A percentile compares a stretch with the other conserved stretches of the same genome.
Evolutionary conservation across 176 grass and related monocot species (phyloP).

Genomic region (Cenchrus purpureus): DNA sequence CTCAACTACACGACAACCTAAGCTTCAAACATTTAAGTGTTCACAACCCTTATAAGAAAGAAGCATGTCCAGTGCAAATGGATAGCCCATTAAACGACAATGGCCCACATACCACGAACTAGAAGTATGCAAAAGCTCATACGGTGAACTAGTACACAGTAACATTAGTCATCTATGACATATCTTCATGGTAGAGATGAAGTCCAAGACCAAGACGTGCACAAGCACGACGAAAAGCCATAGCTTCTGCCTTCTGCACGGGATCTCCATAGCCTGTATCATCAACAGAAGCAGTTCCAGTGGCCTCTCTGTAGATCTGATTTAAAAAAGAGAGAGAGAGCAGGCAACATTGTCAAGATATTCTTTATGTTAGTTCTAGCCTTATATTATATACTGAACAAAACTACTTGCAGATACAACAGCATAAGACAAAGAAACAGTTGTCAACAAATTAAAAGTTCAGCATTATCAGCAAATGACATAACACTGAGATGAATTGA

Average conservation of each 20-base stretch:
- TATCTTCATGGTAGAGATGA: conserved; percentile 97
- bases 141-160: conserved; percentile 24
- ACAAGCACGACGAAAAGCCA: conserved; percentile 98
- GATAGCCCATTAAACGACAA: conserved; percentile 23
- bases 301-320: conserved; percentile 91
- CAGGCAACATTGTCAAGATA: background rate
- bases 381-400: background rate
- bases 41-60: conserved; percentile 30
- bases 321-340: background rate
- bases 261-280: conserved; percentile 76
- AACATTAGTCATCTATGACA: conserved; percentile 48
- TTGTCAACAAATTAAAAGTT: conserved; percentile 9
- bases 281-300: conserved; percentile 70
- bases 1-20: conserved; percentile 13
- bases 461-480: background rate
- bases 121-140: conserved; percentile 26
- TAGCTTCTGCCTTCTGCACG: conserved; percentile 97
- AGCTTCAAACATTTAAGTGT: conserved; percentile 20
- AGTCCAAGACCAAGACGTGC: conserved; percentile 91
- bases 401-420: background rate
- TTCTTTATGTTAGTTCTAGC: conserved; percentile 8
- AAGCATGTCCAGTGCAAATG: conserved; percentile 37
- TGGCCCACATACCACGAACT: background rate
- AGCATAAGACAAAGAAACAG: background rate
- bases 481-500: background rate